Percentiles rank a stretch among this genome's conserved stretches.
phyloP scores from a whole-genome alignment of 2,329 filamentous ascomycete species.

The Lasiodiplodia sp. region DNA sequence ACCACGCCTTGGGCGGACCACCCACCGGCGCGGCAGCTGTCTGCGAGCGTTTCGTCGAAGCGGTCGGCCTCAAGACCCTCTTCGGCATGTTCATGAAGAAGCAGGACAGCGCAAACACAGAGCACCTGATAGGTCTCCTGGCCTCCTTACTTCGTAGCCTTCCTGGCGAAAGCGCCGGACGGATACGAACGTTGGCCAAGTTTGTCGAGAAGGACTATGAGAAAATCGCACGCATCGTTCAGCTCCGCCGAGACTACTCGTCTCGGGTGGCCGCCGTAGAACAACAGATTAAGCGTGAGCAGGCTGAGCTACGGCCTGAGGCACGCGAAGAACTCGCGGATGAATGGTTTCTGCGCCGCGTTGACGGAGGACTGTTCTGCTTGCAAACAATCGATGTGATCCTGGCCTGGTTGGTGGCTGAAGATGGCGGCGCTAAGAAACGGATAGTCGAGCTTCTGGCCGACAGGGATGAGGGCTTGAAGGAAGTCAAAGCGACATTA shows the following conservation, averaged over 20 bases:
- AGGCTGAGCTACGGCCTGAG: slow-evolving; percentile 65
- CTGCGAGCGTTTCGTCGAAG: slow-evolving; percentile 80
- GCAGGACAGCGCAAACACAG: slow-evolving; percentile 70
- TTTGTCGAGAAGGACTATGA: slow-evolving; percentile 95
- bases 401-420: slow-evolving; percentile 88
- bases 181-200: slow-evolving; percentile 88
- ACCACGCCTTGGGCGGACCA: slow-evolving; percentile 69
- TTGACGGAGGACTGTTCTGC: slow-evolving; percentile 85
- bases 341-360: slow-evolving; percentile 75
- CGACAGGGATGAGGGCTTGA: slow-evolving; percentile 71
- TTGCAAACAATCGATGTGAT: slow-evolving; percentile 85
- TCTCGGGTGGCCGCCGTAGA: slow-evolving; percentile 69
- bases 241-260: slow-evolving; percentile 74
- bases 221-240: slow-evolving; percentile 77
- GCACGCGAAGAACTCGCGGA: slow-evolving; percentile 66
- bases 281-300: slow-evolving; percentile 65
- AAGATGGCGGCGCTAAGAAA: slow-evolving; percentile 77
- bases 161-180: slow-evolving; percentile 76
- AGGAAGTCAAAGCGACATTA: slow-evolving; percentile 70
- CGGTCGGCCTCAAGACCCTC: slow-evolving; percentile 80
- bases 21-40: slow-evolving; percentile 54
- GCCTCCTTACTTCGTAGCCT: slow-evolving; percentile 80
- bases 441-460: slow-evolving; percentile 70
- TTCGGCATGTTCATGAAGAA: slow-evolving; percentile 92
- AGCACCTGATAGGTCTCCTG: slow-evolving; percentile 87